Base-by-base conservation (phyloP, 257 asterid genomes). In the Knoxia roxburghii region DNA sequence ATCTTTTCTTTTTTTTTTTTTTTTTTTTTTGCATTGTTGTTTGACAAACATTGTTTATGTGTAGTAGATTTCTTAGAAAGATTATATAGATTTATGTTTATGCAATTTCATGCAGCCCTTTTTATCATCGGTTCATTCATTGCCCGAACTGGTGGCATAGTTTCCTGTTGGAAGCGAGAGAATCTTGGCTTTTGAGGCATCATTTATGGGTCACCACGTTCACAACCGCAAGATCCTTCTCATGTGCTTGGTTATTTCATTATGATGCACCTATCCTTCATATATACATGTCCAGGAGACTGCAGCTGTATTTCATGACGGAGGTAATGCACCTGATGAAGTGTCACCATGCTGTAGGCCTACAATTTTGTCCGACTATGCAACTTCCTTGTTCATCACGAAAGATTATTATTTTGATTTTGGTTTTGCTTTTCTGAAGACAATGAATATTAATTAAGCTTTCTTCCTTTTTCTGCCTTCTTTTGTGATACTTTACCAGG, bases 311-410 rank as follows among this genome's bases (percentile, higher is more conserved):
- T 32, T 30, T 59, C 60, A 48, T 32, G 49, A 52, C 12, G 54
- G 62, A 18, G 69, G 61, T 26, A 24, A 29, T 51, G 56, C 57
- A 53, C 37, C 39, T 29, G 26, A 26, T 70, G 46, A 26, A 24
- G 37, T 35, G 24, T 18, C 17, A 17, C 13, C 60, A 18, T 70
- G 69, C 69, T 65, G 45, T 39, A 52, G 62, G 24, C 33, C 62
- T 37, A 50, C 68, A 70, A 26, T 70, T 69, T 60, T 49, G 74
- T 50, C 32, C 33, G 64, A 37, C 49, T 50, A 20, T 45, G 13
- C 43, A 17, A 40, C 54, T 49, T 59, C 52, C 49, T 70, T 62
- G 50, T 48, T 51, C 68, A 18, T 11, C 27, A 26, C 21, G 64
- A 20, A 49, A 61, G 46, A 20, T 41, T 27, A 18, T 37, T 37